Conservation (phyloP, 306 rosid species). For the Cicer yamashitae region DNA sequence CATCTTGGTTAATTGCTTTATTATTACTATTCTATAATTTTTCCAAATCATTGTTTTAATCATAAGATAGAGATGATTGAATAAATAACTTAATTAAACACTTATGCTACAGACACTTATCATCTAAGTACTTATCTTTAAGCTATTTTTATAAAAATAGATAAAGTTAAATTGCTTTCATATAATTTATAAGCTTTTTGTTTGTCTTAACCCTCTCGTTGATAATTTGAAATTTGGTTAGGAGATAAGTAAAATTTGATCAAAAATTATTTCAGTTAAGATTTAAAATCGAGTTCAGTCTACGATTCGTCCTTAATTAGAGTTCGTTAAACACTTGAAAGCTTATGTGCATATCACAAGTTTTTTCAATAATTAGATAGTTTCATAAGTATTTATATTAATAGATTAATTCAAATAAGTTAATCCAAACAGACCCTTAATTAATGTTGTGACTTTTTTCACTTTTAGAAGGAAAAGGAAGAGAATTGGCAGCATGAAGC, state of each 20-base stretch:
- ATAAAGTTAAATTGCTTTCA: not conserved
- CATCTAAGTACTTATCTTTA: not conserved
- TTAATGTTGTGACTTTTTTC: not conserved
- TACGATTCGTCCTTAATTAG: too few species aligned
- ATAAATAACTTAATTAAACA: not conserved
- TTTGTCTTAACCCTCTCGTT: too few species aligned
- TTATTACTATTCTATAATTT: not conserved
- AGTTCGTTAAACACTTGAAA: too few species aligned
- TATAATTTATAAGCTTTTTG: not conserved
- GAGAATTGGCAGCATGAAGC: constrained; percentile 67
- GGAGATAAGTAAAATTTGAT: too few species aligned
- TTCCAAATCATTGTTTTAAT: constrained; percentile 27
- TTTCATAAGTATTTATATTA: not conserved
- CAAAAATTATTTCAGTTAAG: too few species aligned
- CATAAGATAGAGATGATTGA: not conserved
- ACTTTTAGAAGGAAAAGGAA: constrained; percentile 50
- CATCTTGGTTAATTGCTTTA: not conserved
- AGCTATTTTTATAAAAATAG: not conserved
- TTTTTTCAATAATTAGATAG: not conserved
- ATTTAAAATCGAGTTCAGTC: too few species aligned
- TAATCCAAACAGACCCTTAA: not conserved
- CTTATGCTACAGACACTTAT: not conserved
- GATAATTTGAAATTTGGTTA: too few species aligned
- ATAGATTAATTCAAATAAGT: not conserved
- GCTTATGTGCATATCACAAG: not conserved